These are phyloP conservation scores for Fusarium hostae DNA, from an alignment of 2,329 filamentous ascomycete genomes.

Conservation along the genomic window DNA sequence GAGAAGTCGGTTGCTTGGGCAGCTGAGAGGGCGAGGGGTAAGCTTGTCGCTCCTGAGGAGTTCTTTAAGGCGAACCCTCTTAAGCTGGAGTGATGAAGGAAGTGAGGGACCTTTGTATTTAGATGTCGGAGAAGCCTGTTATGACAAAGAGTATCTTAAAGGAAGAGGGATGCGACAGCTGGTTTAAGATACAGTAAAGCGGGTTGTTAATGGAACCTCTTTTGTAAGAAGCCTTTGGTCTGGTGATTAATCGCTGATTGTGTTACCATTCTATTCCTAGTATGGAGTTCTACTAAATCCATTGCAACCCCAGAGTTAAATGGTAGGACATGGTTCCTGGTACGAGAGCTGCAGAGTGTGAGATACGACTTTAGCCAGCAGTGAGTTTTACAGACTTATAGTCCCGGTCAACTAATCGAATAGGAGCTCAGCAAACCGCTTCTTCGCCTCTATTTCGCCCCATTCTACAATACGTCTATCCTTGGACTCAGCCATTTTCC, in stretches of 20 bases:
- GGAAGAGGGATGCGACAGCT: not conserved
- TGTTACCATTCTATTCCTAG: not conserved
- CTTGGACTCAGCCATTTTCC: conserved; percentile 47
- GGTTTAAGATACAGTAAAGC: not conserved
- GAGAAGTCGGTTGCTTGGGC: conserved; percentile 38
- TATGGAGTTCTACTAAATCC: not conserved
- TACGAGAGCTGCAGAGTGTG: too few relatives aligned
- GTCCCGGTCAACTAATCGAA: not conserved
- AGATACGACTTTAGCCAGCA: too few relatives aligned
- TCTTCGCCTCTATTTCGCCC: conserved; percentile 13
- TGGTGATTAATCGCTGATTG: not conserved
- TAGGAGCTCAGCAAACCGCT: not conserved
- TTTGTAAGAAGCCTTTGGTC: not conserved
- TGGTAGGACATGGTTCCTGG: too few relatives aligned
- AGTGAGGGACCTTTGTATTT: not conserved
- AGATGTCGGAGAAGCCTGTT: too few relatives aligned
- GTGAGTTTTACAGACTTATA: not conserved
- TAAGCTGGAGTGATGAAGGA: conserved; percentile 4
- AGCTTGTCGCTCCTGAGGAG: conserved; percentile 37
- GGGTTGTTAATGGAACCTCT: not conserved
- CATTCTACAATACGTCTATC: conserved; percentile 43
- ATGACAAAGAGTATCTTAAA: too few relatives aligned
- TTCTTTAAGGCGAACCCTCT: conserved; percentile 33
- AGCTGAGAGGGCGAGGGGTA: conserved; percentile 32
- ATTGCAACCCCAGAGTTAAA: not conserved